Evolutionary conservation across 1,284 basidiomycete genomes (phyloP).

Genomic region (Abortiporus biennis): DNA sequence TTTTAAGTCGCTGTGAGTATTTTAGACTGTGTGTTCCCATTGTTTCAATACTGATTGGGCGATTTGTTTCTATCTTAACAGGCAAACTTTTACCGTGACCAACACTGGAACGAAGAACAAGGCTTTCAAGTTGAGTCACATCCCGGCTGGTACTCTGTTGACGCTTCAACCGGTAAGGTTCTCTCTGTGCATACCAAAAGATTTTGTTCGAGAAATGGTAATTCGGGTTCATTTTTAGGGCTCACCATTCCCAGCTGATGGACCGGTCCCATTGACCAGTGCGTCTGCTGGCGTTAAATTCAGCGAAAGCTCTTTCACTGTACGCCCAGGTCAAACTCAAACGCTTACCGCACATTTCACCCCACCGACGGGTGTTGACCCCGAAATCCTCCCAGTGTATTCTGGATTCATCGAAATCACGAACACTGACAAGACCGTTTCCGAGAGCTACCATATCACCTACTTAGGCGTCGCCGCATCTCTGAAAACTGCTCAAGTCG

Average conservation of each 20-base stretch:
- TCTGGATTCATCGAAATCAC: slow-evolving; percentile 52
- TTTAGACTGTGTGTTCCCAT: slow-evolving; percentile 7
- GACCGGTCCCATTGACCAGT: slow-evolving; percentile 44
- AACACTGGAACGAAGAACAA: slow-evolving; percentile 37
- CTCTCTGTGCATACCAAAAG: background rate
- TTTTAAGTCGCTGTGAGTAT: slow-evolving; percentile 32
- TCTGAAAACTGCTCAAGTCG: slow-evolving; percentile 40
- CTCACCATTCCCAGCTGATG: slow-evolving; percentile 34
- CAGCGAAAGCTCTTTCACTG: slow-evolving; percentile 25
- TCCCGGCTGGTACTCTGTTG: slow-evolving; percentile 49
- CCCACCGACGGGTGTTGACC: slow-evolving; percentile 38
- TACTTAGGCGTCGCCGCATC: slow-evolving; percentile 45
- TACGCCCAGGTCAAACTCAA: slow-evolving; percentile 26
- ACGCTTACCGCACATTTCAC: slow-evolving; percentile 27
- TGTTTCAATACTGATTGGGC: background rate
- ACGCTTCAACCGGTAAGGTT: slow-evolving; percentile 32
- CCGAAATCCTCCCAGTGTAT: slow-evolving; percentile 48
- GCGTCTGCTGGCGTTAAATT: slow-evolving; percentile 38
- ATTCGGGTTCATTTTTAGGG: slow-evolving; percentile 13
- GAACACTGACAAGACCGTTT: slow-evolving; percentile 25
- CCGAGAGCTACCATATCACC: slow-evolving; percentile 40
- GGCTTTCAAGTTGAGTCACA: slow-evolving; percentile 39
- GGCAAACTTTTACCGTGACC: slow-evolving; percentile 42
- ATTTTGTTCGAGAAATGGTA: background rate
- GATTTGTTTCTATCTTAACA: slow-evolving; percentile 13